Evolutionary conservation across 805 yeast genomes (phyloP), one percentile per base, ranked within the genome.

Genomic region (Ogataea paradorogensis): DNA sequence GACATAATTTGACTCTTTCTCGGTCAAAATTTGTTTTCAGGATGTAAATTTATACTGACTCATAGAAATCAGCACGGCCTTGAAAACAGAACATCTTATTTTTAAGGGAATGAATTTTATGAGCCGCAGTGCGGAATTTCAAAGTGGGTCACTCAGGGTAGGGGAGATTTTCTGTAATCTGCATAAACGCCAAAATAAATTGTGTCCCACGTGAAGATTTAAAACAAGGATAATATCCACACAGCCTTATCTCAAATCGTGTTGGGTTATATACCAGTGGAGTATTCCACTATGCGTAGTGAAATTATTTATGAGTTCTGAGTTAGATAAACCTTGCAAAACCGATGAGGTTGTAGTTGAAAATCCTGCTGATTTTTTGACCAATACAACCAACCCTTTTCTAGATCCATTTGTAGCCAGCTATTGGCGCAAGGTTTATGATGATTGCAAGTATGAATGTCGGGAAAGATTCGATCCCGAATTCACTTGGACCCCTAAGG

Each of bases 391-490:
- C 3, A 36, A 43, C 28, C 43, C 58, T 1, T 58, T 58, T 35
- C 21, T 45, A 10, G 70, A 67, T 40, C 62, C 65, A 0, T 55
- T 50, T 24, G 57, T 61, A 5, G 65, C 64, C 5, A 62, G 53
- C 8, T 54, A 58, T 41, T 67, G 65, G 48, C 46, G 57, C 9
- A 40, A 48, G 5, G 33, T 64, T 9, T 66, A 63, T 40, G 67
- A 64, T 32, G 48, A 46, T 8, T 51, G 60, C 16, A 33, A 55
- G 10, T 67, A 65, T 42, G 72, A 67, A 37, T 63, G 70, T 38
- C 48, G 59, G 21, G 47, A 50, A 26, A 55, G 54, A 1, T 65
- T 66, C 32, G 72, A 67, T 43, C 67, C 70, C 0, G 53, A 51
- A 5, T 58, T 63, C 32, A 52, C 46, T 9, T 67, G 71, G 70